Evolutionary conservation across 2,329 filamentous ascomycete species (phyloP).

Genomic region (Juglanconis juglandina): DNA sequence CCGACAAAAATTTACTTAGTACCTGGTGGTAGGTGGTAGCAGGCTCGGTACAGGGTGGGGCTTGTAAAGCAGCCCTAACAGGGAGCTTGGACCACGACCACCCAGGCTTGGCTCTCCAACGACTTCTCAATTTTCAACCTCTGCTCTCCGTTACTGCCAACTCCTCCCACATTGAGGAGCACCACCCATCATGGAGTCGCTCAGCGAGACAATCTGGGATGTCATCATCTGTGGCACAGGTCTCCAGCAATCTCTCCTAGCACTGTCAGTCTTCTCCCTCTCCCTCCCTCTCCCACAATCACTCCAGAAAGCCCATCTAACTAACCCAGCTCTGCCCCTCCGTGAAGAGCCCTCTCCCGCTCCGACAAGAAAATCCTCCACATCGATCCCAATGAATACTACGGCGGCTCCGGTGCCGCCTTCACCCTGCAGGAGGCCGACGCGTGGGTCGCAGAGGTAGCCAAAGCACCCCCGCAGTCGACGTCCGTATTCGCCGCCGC

Average conservation of each 20-base stretch:
- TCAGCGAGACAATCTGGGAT: conserved; percentile 74
- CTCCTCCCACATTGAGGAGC: not conserved
- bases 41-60: not conserved
- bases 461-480: conserved; percentile 23
- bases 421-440: conserved; percentile 80
- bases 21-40: not conserved
- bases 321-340: conserved; percentile 59
- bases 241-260: conserved; percentile 73
- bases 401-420: conserved; percentile 81
- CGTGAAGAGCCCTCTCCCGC: conserved; percentile 79
- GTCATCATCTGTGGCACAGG: conserved; percentile 76
- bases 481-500: conserved; percentile 34
- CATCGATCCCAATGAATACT: conserved; percentile 82
- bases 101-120: not conserved
- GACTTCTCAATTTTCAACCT: conserved; percentile 18
- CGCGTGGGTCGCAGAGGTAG: conserved; percentile 59
- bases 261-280: conserved; percentile 57
- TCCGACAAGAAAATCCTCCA: conserved; percentile 90
- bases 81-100: conserved; percentile 11
- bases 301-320: conserved; percentile 53
- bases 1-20: not conserved
- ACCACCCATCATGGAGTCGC: conserved; percentile 61
- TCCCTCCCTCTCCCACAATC: conserved; percentile 21
- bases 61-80: not conserved
- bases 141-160: not conserved